Evolutionary conservation across 1,284 basidiomycete genomes (phyloP).

Genomic region (Apiotrichum domesticum): DNA sequence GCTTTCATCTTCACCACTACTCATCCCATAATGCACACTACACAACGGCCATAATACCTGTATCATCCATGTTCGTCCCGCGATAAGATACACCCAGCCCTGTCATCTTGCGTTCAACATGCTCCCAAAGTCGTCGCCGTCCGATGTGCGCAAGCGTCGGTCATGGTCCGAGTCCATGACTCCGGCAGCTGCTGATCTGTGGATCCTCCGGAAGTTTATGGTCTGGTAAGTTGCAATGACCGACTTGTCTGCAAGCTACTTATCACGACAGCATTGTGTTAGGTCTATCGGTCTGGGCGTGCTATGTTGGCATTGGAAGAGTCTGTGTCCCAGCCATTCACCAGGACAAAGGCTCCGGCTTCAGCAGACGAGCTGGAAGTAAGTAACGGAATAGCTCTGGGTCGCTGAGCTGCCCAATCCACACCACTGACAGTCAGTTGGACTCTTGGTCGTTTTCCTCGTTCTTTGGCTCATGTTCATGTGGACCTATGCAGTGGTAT

Average conservation of each 20-base stretch:
- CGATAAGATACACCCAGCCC: no score
- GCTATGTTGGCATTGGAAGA: slow-evolving; percentile 65
- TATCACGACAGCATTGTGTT: slow-evolving; percentile 25
- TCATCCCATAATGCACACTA: no score
- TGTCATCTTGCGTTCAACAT: no score
- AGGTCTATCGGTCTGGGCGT: slow-evolving; percentile 39
- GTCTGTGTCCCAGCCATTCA: slow-evolving; percentile 62
- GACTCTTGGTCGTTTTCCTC: slow-evolving; percentile 56
- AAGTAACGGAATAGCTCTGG: slow-evolving; percentile 40
- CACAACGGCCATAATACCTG: no score
- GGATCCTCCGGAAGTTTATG: slow-evolving; percentile 27
- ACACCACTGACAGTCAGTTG: slow-evolving; percentile 48
- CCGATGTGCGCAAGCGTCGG: background rate
- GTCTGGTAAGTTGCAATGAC: slow-evolving; percentile 22
- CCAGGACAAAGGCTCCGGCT: slow-evolving; percentile 46
- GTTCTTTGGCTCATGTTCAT: slow-evolving; percentile 62
- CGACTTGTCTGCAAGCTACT: no score
- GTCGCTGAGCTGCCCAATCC: background rate
- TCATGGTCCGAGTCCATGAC: background rate
- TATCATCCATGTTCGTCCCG: no score
- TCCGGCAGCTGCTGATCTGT: slow-evolving; percentile 14
- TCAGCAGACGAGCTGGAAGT: slow-evolving; percentile 56
- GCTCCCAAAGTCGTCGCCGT: no score
- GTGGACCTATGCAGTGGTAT: slow-evolving; percentile 60
- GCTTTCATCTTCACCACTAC: no score